phyloP scores from a whole-genome alignment of 2,329 filamentous ascomycete genomes.

The Mycosphaerella sp. region DNA sequence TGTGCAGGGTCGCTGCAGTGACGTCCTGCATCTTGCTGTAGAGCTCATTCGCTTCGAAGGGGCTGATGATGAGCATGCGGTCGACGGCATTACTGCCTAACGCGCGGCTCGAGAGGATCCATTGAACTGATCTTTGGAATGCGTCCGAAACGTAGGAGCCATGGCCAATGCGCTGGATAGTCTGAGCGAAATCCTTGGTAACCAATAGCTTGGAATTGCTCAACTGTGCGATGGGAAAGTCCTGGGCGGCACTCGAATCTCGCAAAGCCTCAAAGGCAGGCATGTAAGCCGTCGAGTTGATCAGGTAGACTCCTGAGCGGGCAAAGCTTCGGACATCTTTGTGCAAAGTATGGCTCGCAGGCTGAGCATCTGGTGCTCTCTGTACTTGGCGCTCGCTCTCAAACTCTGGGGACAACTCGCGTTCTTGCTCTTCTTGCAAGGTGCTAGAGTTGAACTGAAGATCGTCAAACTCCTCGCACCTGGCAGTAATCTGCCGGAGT shows the following conservation, averaged over 20 bases:
- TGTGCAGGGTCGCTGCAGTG: constrained; percentile 37
- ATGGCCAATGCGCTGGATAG: background rate
- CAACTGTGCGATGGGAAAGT: constrained; percentile 4
- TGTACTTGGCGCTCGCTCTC: constrained; percentile 54
- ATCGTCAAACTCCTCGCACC: constrained; percentile 23
- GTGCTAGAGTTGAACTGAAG: constrained; percentile 27
- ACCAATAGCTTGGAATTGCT: constrained; percentile 7
- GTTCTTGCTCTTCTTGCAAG: constrained; percentile 61
- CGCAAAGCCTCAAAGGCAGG: constrained; percentile 12
- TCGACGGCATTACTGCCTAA: constrained; percentile 8
- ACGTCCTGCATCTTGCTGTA: constrained; percentile 38
- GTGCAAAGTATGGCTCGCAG: constrained; percentile 43
- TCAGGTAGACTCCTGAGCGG: constrained; percentile 31
- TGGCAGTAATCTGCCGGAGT: constrained; percentile 27
- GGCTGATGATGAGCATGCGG: constrained; percentile 52
- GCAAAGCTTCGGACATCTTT: constrained; percentile 41
- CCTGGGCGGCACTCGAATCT: constrained; percentile 5
- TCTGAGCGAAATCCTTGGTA: constrained; percentile 14
- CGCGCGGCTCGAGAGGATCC: constrained; percentile 42
- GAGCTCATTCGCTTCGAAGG: constrained; percentile 54
- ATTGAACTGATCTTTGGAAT: constrained; percentile 51
- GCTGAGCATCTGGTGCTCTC: constrained; percentile 38
- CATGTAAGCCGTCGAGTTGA: constrained; percentile 26
- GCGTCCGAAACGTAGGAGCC: constrained; percentile 35
- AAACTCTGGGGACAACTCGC: constrained; percentile 59